Base-by-base conservation (phyloP, 1,284 basidiomycete genomes). In the Pascua sp. region DNA sequence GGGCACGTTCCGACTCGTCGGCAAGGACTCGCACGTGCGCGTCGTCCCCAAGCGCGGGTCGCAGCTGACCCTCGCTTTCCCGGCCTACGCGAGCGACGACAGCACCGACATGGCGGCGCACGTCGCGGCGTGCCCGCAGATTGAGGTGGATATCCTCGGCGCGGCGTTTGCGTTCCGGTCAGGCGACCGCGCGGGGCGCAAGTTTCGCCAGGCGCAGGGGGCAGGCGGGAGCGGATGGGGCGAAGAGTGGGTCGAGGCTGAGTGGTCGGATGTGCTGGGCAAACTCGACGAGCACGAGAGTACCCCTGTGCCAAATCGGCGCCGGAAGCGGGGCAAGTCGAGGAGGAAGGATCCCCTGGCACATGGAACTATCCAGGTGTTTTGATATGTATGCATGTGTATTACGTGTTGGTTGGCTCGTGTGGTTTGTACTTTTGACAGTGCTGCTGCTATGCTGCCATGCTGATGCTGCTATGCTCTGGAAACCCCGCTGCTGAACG, bases 21-120 rank as follows among this genome's bases (percentile, higher is more conserved):
- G 68, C 8, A 65, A 43, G 4, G 65, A 70, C 36, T 58, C 57
- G 13, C 56, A 53, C 13, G 60, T 70, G 11, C 55, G 66, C 68
- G 76, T 79, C 8, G 61, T 81, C 17, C 77, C 79, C 5, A 81
- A 81, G 63, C 60, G 62, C 17, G 73, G 75, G 8, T 67, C 71
- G 11, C 67, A 79, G 41, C 80, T 80, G 61, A 64, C 63, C 11
- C 49, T 80, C n/a, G 57, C 61, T 36, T 68, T 80, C 40, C 78
- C 78, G 0, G 75, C 78, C 4, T 71, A 70, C 46, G 51, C 70
- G 2, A 69, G 66, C 11, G 57, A 56, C 36, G 42, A 46, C 42
- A 40, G 24, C 43, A 47, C 24, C 40, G 55, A 59, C 42, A 39
- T 70, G 57, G 55, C 50, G 24, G 36, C 40, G 7, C 53, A 63